phyloP scores from a whole-genome alignment of 1,284 basidiomycete species.

The Naganishia albida region DNA sequence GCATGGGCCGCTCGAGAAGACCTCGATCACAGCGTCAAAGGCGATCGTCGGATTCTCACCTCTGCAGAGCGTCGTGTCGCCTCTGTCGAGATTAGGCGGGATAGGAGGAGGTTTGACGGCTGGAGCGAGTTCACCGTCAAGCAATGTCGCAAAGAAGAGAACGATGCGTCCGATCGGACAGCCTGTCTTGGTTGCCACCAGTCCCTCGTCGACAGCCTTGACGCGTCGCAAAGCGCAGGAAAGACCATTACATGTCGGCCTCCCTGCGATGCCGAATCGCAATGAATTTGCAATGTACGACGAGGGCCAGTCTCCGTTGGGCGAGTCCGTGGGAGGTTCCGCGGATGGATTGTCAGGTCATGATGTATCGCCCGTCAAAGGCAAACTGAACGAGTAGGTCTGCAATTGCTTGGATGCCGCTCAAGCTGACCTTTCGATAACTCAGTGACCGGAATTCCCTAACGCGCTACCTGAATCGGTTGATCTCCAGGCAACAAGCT shows the following conservation, averaged over 20 bases:
- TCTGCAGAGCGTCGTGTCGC: constrained; percentile 4
- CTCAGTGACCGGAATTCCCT: constrained; percentile 13
- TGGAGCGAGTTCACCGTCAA: not conserved
- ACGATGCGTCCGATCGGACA: not conserved
- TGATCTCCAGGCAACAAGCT: constrained; percentile 19
- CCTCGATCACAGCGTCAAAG: not conserved
- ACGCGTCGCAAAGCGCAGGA: not conserved
- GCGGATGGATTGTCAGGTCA: not conserved
- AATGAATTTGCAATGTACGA: not conserved
- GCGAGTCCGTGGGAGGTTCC: not conserved
- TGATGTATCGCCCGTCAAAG: not conserved
- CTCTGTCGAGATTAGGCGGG: not conserved
- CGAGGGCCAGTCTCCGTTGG: not conserved
- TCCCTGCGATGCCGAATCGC: not conserved
- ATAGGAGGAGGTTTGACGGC: constrained; percentile 4
- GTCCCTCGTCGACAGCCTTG: not conserved
- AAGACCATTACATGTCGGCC: not conserved
- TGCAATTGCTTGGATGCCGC: too few species aligned
- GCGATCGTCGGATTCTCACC: not conserved
- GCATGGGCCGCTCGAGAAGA: not conserved
- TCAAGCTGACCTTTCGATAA: not conserved
- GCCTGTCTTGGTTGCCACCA: not conserved
- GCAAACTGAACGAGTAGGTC: constrained; percentile 4
- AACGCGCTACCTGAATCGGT: constrained; percentile 6
- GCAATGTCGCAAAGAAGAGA: not conserved